Conservation (phyloP, 352 stramenopile species). For the Phytophthora pinifolia region DNA sequence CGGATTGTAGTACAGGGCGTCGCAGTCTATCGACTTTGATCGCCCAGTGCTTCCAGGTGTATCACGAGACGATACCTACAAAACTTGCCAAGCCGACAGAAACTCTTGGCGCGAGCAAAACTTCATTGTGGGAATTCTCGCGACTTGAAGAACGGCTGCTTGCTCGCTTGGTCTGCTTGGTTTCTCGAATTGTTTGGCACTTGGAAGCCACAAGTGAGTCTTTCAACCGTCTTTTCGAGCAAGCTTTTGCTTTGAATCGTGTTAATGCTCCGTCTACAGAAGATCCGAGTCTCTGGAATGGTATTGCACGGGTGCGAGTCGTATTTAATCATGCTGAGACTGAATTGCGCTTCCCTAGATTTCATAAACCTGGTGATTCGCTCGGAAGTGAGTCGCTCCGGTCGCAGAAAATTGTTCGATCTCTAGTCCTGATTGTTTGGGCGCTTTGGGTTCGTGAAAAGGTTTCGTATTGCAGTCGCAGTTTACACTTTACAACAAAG, state of each 20-base stretch:
- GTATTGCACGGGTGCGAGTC: slow-evolving; percentile 3
- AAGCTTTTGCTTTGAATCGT: slow-evolving; percentile 9
- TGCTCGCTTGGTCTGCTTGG: slow-evolving; percentile 17
- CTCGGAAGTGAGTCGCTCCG: slow-evolving; percentile 1
- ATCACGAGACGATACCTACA: slow-evolving; percentile 1
- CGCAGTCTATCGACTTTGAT: neutral
- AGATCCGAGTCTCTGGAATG: slow-evolving; percentile 6
- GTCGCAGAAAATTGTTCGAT: slow-evolving; percentile 30
- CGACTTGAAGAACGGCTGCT: slow-evolving; percentile 6
- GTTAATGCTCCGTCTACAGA: slow-evolving; percentile 5
- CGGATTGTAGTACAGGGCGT: neutral
- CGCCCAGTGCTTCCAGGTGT: slow-evolving; percentile 4
- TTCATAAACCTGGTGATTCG: neutral
- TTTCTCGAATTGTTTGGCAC: slow-evolving; percentile 24
- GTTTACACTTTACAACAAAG: slow-evolving; percentile 11
- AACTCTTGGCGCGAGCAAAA: neutral
- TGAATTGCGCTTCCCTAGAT: slow-evolving; percentile 5
- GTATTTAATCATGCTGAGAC: neutral
- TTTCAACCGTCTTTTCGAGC: slow-evolving; percentile 1
- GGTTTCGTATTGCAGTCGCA: slow-evolving; percentile 22
- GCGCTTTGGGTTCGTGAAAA: slow-evolving; percentile 47
- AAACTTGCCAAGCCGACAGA: neutral
- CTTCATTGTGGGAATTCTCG: slow-evolving; percentile 15
- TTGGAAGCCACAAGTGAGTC: slow-evolving; percentile 6
- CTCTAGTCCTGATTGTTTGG: slow-evolving; percentile 35